phyloP scores from a whole-genome alignment of 352 stramenopile species.

The Phytopythium vexans region DNA sequence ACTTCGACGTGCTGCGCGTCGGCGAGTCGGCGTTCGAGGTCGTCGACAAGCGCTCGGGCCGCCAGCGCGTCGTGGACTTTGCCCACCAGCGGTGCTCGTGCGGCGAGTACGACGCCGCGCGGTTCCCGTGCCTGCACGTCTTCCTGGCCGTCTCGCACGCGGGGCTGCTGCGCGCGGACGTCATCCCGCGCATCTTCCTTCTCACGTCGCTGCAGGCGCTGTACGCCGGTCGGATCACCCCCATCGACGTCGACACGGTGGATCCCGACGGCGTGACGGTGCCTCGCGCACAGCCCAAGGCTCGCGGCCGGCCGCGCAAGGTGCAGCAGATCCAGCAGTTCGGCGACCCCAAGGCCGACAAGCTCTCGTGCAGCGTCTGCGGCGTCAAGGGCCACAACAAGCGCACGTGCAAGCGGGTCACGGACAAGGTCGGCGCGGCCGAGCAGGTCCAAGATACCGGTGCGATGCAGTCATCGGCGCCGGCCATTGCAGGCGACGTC shows the following conservation, averaged over 20 bases:
- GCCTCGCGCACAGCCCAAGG: constrained; percentile 52
- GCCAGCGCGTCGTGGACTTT: constrained; percentile 73
- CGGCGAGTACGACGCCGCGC: constrained; percentile 67
- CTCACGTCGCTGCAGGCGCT: constrained; percentile 76
- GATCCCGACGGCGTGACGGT: constrained; percentile 51
- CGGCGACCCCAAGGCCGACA: constrained; percentile 61
- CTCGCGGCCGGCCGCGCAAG: constrained; percentile 64
- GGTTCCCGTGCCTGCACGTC: constrained; percentile 78
- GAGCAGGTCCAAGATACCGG: not conserved
- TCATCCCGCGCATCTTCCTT: constrained; percentile 78
- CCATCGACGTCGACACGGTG: constrained; percentile 79
- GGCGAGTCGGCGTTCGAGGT: constrained; percentile 73
- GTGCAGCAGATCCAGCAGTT: constrained; percentile 82
- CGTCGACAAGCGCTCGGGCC: constrained; percentile 62
- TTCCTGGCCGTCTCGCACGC: constrained; percentile 66
- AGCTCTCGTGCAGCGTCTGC: constrained; percentile 75
- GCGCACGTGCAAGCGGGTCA: constrained; percentile 66
- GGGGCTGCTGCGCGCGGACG: constrained; percentile 57
- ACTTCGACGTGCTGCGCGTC: constrained; percentile 66
- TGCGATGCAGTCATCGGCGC: no score
- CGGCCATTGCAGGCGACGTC: not conserved
- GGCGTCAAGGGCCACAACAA: constrained; percentile 85
- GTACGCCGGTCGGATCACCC: constrained; percentile 66
- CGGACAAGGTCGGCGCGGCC: not conserved
- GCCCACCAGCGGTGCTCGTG: constrained; percentile 71